A percentile compares a stretch with the other conserved stretches of the same genome.
These are phyloP conservation scores for Verticillium tricorpus DNA, from an alignment of 2,329 filamentous ascomycete genomes.

Conservation along the genomic window DNA sequence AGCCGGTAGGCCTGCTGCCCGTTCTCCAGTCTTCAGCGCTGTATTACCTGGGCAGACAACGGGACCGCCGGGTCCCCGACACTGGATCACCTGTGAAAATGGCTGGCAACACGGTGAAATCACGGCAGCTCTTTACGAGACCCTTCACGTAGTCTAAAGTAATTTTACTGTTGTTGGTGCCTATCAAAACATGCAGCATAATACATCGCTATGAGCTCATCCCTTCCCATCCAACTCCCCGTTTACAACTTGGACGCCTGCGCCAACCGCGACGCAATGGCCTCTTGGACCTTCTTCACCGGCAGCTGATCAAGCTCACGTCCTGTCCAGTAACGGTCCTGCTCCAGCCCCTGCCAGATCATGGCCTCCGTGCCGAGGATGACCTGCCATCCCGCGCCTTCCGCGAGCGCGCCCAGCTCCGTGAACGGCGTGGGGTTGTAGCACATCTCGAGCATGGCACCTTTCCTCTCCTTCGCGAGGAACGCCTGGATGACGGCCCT, in stretches of 20 bases:
- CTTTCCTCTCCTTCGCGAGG: slow-evolving; percentile 47
- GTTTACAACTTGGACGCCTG: background rate
- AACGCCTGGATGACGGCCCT: slow-evolving; percentile 50
- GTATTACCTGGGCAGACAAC: too few species aligned
- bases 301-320: slow-evolving; percentile 53
- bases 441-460: slow-evolving; percentile 76
- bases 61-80: too few species aligned
- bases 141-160: background rate
- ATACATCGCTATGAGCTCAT: background rate
- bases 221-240: background rate
- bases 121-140: too few species aligned
- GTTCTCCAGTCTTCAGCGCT: too few species aligned
- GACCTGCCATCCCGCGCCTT: slow-evolving; percentile 63
- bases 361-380: slow-evolving; percentile 72
- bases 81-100: too few species aligned
- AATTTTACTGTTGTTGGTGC: background rate
- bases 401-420: slow-evolving; percentile 56
- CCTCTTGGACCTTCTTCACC: slow-evolving; percentile 52
- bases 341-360: slow-evolving; percentile 73
- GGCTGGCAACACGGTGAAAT: too few species aligned
- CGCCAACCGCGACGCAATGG: slow-evolving; percentile 37
- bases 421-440: slow-evolving; percentile 73
- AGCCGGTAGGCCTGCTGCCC: too few species aligned
- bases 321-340: slow-evolving; percentile 63
- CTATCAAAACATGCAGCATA: background rate